Evolutionary conservation across 1,139 yeast species (phyloP).

Genomic region (Hyphopichia burtonii): DNA sequence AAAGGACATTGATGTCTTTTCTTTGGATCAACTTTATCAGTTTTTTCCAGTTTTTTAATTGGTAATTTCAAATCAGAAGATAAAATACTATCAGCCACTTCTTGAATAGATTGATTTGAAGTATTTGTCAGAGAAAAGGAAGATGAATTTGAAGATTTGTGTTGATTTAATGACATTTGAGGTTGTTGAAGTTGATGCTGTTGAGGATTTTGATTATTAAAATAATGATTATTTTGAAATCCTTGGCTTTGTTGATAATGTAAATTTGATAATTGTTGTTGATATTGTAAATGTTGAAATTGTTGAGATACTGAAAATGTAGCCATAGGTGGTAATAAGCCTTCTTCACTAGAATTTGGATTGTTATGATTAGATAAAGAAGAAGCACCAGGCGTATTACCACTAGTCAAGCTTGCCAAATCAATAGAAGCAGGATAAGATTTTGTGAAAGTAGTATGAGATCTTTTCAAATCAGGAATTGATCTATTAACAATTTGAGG

Average conservation of each 20-base stretch:
- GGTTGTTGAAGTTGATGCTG: background rate
- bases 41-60: conserved; percentile 22
- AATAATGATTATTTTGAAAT: too few species aligned
- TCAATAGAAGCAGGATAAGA: conserved; percentile 41
- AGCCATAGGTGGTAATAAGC: conserved; percentile 42
- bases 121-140: conserved; percentile 4
- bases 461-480: conserved; percentile 7
- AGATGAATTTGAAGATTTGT: conserved; percentile 2
- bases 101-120: conserved; percentile 2
- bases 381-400: background rate
- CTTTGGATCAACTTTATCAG: conserved; percentile 50
- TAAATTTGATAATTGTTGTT: conserved; percentile 1
- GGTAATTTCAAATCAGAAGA: conserved; percentile 21
- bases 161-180: background rate
- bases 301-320: conserved; percentile 20
- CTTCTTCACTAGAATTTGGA: conserved; percentile 6
- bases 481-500: conserved; percentile 19
- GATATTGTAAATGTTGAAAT: conserved; percentile 1
- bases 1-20: conserved; percentile 76
- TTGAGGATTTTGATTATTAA: too few species aligned
- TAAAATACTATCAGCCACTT: conserved; percentile 10
- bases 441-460: conserved; percentile 25
- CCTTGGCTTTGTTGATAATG: too few species aligned
- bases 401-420: conserved; percentile 18
- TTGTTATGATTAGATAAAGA: background rate